These are phyloP conservation scores for Neoboletus magnificus DNA, from an alignment of 768 basidiomycete species.

Conservation along the genomic window DNA sequence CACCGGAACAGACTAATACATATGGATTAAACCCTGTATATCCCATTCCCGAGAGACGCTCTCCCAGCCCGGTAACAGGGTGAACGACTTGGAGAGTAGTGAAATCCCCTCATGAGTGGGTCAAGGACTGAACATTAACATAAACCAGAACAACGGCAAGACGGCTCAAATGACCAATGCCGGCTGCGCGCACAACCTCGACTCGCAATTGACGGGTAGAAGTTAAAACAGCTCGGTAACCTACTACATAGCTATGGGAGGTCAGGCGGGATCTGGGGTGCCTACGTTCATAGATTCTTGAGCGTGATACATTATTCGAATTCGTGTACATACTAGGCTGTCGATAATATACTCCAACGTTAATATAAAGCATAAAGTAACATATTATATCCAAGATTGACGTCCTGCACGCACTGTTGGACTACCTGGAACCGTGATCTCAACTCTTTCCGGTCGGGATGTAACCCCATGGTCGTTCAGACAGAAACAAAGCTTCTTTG, in stretches of 20 bases:
- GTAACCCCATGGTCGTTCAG: neutral
- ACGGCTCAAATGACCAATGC: neutral
- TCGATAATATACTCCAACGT: constrained; percentile 10
- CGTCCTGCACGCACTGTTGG: constrained; percentile 18
- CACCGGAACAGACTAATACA: neutral
- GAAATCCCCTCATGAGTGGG: too few relatives aligned
- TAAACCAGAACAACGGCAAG: neutral
- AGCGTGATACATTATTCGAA: constrained; percentile 1
- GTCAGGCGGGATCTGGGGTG: neutral
- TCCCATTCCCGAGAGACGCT: neutral
- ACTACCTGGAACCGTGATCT: constrained; percentile 21
- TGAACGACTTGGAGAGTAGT: neutral
- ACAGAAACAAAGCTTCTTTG: constrained; percentile 12
- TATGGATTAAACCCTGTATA: too few relatives aligned
- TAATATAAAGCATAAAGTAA: constrained; percentile 5
- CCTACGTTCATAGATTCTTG: neutral
- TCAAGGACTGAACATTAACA: too few relatives aligned
- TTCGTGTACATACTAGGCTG: constrained; percentile 11
- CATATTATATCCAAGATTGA: constrained; percentile 11
- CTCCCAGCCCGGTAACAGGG: too few relatives aligned
- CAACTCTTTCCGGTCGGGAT: constrained; percentile 8
- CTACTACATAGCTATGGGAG: too few relatives aligned
- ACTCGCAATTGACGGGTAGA: neutral
- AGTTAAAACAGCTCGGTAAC: too few relatives aligned
- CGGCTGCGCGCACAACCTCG: neutral